Evolutionary conservation across 169 alveolate species (phyloP).

Genomic region (Plasmodium sp.): DNA sequence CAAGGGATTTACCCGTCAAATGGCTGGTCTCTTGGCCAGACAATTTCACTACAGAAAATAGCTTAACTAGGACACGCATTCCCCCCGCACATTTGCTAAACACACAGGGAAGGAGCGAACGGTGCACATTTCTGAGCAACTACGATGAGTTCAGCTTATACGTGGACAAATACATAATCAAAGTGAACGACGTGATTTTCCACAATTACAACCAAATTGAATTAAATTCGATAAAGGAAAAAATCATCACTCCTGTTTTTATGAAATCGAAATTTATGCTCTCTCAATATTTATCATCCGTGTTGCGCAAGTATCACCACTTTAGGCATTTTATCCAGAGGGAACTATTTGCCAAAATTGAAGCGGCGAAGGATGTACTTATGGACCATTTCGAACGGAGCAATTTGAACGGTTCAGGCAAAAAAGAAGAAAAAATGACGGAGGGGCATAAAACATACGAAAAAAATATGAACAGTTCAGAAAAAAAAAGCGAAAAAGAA

Average conservation of each 20-base stretch:
- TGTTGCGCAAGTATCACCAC: constrained; percentile 2
- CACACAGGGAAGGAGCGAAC: background rate
- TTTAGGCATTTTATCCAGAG: constrained; percentile 7
- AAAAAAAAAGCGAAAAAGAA: background rate
- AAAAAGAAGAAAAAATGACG: background rate
- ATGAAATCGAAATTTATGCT: constrained; percentile 16
- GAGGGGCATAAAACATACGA: background rate
- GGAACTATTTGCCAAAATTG: constrained; percentile 2
- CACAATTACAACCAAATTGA: constrained; percentile 33
- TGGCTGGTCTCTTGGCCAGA: background rate
- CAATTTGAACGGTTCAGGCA: background rate
- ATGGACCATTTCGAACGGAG: background rate
- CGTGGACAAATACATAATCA: constrained; percentile 34
- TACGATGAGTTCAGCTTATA: constrained; percentile 3
- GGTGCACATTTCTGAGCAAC: background rate
- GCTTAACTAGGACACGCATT: background rate
- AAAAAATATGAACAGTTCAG: background rate
- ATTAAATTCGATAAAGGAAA: background rate
- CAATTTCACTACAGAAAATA: background rate
- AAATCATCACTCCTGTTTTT: background rate
- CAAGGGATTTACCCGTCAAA: background rate
- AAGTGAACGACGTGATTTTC: constrained; percentile 52
- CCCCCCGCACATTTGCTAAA: background rate
- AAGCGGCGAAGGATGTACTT: constrained; percentile 3
- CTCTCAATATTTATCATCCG: constrained; percentile 1